Percentiles rank a stretch among this genome's conserved stretches.
Conservation (phyloP, 73 alveolate species). For the Strombidium stylifer region DNA sequence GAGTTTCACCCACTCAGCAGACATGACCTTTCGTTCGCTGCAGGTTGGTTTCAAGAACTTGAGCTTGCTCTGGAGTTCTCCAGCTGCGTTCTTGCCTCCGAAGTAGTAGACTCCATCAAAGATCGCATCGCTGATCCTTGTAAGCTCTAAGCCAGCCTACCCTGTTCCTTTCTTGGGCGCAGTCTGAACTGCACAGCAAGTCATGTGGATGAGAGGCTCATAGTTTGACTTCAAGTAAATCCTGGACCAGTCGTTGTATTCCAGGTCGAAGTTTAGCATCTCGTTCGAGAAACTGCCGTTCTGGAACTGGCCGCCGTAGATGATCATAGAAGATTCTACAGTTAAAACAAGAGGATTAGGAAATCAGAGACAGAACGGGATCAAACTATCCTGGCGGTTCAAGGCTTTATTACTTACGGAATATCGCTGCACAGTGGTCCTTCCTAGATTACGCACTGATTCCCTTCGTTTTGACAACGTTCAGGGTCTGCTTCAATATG, state of each 20-base stretch:
- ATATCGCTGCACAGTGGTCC: conserved; percentile 22
- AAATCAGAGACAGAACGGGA: too few relatives aligned
- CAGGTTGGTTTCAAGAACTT: background rate
- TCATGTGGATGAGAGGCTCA: background rate
- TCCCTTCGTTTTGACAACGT: conserved; percentile 12
- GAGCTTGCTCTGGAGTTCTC: conserved; percentile 15
- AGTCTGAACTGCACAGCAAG: background rate
- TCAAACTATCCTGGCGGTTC: too few relatives aligned
- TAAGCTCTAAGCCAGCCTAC: background rate
- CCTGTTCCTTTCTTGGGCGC: background rate
- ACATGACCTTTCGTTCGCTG: conserved; percentile 2
- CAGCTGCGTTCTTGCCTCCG: conserved; percentile 24
- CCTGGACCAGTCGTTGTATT: conserved; percentile 21
- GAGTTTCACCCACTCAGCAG: conserved; percentile 28
- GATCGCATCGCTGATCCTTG: background rate
- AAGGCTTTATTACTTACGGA: too few relatives aligned
- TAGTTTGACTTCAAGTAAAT: conserved; percentile 7
- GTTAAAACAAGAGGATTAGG: background rate
- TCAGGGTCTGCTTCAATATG: conserved; percentile 4
- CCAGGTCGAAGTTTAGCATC: conserved; percentile 18
- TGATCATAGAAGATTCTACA: conserved; percentile 28
- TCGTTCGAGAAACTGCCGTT: conserved; percentile 30
- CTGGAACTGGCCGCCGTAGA: conserved; percentile 30
- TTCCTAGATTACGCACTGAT: conserved; percentile 17
- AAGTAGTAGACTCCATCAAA: conserved; percentile 24